A percentile compares a stretch with the other conserved stretches of the same genome.
Evolutionary conservation across 2,329 filamentous ascomycete genomes (phyloP).

Genomic region (Polytolypa hystricis): DNA sequence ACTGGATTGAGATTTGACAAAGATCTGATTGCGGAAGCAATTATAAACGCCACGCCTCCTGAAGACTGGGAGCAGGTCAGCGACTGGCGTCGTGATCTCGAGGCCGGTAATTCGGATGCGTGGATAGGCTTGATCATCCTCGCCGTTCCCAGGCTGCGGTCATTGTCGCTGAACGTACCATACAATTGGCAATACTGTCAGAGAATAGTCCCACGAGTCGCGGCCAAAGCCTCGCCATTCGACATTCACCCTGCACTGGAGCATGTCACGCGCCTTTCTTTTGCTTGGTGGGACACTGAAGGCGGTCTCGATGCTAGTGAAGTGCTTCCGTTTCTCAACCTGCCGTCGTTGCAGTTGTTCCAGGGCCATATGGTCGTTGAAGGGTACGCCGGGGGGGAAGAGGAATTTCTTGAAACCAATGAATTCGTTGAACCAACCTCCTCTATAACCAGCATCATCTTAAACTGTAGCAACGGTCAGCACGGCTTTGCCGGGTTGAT

Average conservation of each 20-base stretch:
- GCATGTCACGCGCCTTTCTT: neutral
- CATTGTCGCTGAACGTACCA: neutral
- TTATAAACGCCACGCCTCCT: neutral
- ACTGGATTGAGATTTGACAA: neutral
- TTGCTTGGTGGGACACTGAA: conserved; percentile 1
- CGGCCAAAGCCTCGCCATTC: conserved; percentile 1
- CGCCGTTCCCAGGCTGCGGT: neutral
- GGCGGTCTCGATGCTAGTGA: neutral
- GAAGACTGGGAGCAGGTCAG: neutral
- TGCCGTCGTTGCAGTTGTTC: conserved; percentile 3
- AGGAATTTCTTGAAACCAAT: neutral
- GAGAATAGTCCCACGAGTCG: neutral
- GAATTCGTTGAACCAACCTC: neutral
- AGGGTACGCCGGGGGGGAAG: neutral
- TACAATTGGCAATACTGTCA: neutral
- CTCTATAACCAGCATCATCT: neutral
- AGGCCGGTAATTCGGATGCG: conserved; percentile 1
- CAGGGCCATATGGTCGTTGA: neutral
- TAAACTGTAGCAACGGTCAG: neutral
- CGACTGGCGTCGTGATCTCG: neutral
- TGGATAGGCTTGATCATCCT: conserved; percentile 2
- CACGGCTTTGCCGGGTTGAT: conserved; percentile 6
- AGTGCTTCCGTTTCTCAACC: conserved; percentile 2
- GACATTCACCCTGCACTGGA: neutral
- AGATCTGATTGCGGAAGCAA: neutral